These are phyloP conservation scores for Trichoderma pleuroti DNA, from an alignment of 2,329 filamentous ascomycete genomes.

Conservation along the genomic window DNA sequence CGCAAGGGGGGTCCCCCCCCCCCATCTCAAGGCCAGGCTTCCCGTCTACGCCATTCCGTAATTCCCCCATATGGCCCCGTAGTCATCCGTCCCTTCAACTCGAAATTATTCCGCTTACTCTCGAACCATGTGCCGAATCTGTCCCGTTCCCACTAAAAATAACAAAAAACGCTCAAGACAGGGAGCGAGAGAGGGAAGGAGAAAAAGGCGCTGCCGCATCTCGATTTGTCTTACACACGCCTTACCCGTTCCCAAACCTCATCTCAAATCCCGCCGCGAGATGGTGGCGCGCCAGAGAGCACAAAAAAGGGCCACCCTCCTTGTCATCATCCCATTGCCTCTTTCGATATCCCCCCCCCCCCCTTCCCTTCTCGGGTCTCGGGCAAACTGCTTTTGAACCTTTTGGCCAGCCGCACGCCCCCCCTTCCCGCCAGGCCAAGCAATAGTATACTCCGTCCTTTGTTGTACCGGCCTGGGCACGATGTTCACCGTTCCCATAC, in stretches of 20 bases:
- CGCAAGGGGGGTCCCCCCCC: not conserved
- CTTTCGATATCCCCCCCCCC: not conserved
- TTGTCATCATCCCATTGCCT: constrained; percentile 11
- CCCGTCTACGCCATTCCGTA: not conserved
- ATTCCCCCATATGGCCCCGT: not conserved
- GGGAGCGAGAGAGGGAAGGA: not conserved
- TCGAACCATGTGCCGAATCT: constrained; percentile 12
- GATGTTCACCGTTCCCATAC: not conserved
- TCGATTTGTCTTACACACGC: not conserved
- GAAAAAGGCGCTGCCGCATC: not conserved
- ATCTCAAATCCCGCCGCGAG: not conserved
- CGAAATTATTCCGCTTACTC: constrained; percentile 12
- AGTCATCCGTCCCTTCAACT: not conserved
- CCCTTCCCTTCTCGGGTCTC: not conserved
- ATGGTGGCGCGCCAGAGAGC: not conserved
- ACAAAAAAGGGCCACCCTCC: not conserved
- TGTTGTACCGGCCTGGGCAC: not conserved
- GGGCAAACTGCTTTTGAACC: not conserved
- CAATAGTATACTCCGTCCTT: not conserved
- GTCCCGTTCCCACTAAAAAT: not conserved
- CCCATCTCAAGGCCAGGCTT: not conserved
- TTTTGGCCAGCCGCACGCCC: not conserved
- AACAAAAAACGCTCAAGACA: not conserved
- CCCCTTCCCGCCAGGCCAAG: not conserved
- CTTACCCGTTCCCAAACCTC: not conserved